A percentile compares a stretch with the other conserved stretches of the same genome.
Conservation (phyloP, 2,329 filamentous ascomycete species). For the Fusarium continuum region DNA sequence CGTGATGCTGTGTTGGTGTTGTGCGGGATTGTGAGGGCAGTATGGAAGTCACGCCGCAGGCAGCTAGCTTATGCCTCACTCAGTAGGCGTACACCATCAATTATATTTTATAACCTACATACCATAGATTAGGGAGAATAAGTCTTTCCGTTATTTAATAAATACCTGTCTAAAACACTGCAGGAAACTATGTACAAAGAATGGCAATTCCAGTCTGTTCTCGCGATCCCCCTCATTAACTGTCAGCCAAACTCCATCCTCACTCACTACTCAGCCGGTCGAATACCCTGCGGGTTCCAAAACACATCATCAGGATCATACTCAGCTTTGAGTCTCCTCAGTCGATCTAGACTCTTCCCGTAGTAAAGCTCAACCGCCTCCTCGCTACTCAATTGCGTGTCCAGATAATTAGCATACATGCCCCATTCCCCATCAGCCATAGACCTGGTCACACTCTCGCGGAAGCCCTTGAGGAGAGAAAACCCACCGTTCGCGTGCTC, state of each 20-base stretch:
- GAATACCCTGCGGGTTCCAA: conserved; percentile 51
- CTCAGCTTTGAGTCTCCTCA: conserved; percentile 49
- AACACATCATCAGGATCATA: conserved; percentile 53
- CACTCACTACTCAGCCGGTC: conserved; percentile 1
- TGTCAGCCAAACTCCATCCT: not conserved
- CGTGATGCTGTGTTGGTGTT: not conserved
- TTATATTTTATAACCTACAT: too few species aligned
- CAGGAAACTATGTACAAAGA: not conserved
- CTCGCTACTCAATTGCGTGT: conserved; percentile 47
- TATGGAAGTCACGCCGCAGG: too few species aligned
- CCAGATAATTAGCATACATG: conserved; percentile 55
- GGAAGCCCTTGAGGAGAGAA: conserved; percentile 47
- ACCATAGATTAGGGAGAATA: too few species aligned
- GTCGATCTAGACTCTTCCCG: conserved; percentile 46
- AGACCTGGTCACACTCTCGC: conserved; percentile 44
- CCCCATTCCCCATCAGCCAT: conserved; percentile 47
- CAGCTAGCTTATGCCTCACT: too few species aligned
- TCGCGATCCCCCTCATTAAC: accelerated
- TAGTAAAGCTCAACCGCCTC: conserved; percentile 51
- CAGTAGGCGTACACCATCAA: too few species aligned
- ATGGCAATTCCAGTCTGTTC: not conserved
- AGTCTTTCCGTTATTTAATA: not conserved
- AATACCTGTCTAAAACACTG: not conserved
- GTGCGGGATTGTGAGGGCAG: not conserved
- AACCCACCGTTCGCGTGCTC: conserved; percentile 49